Base-by-base conservation (phyloP, 1,139 yeast species). In the Diutina sp. region DNA sequence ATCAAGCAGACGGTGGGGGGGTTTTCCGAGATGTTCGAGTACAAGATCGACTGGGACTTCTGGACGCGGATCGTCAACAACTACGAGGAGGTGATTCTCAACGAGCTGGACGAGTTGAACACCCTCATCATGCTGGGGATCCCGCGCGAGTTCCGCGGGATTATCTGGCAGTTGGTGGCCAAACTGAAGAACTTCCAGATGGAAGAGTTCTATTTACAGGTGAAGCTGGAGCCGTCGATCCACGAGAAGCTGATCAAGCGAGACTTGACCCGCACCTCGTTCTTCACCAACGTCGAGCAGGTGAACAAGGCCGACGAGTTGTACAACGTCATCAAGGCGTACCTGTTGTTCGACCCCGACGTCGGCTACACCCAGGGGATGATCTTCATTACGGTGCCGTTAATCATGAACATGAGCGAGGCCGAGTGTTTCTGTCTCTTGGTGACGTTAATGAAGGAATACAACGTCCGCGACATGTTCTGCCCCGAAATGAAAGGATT, bases 311-410 rank as follows among this genome's bases (percentile, higher is more conserved):
- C 73, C 6, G 83, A 79, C 53, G 84, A 89, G 54, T 71, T 93
- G 48, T 87, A 76, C 66, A 83, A 84, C 59, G 85, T 93, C 44
- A 81, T 93, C 61, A 88, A 87, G 66, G 91, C 91, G 0, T 93
- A 91, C 69, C 84, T 95, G 25, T 72, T 90, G 56, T 87, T 83
- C 67, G 98, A 93, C 66, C 85, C 89, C 0, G 97, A 90, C 58
- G 97, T 93, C 47, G 99, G 99, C 0, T 93, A 93, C 66, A 93
- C 97, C 1, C 98, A 93, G 69, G 98, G 99, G 6, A 90, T 93
- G 97, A 96, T 95, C 1, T 91, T 93, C 65, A 81, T 93, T 53
- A 81, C 90, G 0, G 90, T 90, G 8, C 98, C 98, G 0, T 71
- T 93, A 57, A 75, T 90, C 56, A 78, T 91, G 73, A 89, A 88